These are phyloP conservation scores for Senna tora DNA, from an alignment of 306 rosid genomes.

Conservation along the genomic window DNA sequence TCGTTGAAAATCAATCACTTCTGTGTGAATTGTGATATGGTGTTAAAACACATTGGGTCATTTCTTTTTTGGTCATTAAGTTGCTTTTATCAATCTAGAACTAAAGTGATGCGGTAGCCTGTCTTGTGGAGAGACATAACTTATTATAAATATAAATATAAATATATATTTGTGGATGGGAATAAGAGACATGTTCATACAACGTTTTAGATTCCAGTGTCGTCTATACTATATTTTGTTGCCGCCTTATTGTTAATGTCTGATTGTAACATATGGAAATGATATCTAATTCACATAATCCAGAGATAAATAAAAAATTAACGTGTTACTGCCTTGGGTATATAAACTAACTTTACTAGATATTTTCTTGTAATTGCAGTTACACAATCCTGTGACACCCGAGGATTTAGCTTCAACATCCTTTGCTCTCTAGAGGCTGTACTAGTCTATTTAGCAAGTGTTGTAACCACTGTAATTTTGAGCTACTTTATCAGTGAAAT, in stretches of 20 bases:
- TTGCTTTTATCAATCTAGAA: not conserved
- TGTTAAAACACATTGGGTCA: not conserved
- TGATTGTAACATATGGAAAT: constrained; percentile 4
- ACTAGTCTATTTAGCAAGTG: not conserved
- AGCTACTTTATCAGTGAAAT: constrained; percentile 23
- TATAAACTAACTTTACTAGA: constrained; percentile 24
- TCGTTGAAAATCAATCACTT: not conserved
- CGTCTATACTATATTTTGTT: not conserved
- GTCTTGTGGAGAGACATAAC: constrained; percentile 21
- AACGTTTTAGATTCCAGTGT: not conserved
- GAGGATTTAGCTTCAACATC: constrained; percentile 77
- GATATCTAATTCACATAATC: not conserved
- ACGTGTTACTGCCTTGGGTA: not conserved
- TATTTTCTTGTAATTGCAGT: constrained; percentile 57
- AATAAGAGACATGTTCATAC: not conserved
- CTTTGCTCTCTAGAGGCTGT: constrained; percentile 48
- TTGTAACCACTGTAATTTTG: constrained; percentile 19
- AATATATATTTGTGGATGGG: constrained; percentile 2
- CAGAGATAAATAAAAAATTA: not conserved
- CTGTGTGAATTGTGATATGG: not conserved
- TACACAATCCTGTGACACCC: constrained; percentile 75
- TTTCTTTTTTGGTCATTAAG: not conserved
- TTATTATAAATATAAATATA: not conserved
- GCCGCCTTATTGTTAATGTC: constrained; percentile 2
- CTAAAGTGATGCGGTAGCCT: not conserved